Evolutionary conservation across 106 monocot genomes (phyloP), one percentile per base, ranked within the genome.

Genomic region (Posidonia australis): DNA sequence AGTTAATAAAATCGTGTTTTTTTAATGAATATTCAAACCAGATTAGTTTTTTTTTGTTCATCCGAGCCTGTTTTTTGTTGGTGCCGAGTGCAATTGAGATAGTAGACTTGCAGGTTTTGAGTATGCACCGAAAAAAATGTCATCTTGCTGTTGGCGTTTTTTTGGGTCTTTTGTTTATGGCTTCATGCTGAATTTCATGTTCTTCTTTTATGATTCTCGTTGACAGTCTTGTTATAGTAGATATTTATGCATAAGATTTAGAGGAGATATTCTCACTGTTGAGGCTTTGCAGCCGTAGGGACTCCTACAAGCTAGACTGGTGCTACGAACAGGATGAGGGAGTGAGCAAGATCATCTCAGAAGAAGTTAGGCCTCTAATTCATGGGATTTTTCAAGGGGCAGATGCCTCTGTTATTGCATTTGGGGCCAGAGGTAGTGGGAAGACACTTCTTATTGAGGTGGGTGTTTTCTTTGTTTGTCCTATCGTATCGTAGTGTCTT

Each of bases 381-480:
- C 19, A 63, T n/a, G 74, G 51, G n/a, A 31, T 77, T 27, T 46
- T 79, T 41, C 48, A 62, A 44, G 84, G 84, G 1, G 9, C 16
- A 12, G 82, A 82, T 70, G 64, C 65, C 10, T 73, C 84, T 62
- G 81, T 88, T 72, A 53, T 89, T 67, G 71, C 81, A 61, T 89
- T 75, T 65, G 84, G 88, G 56, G 79, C 84, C 32, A 77, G 59
- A 44, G 77, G 80, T 51, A 79, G 79, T 74, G 88, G 81, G 18
- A 89, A 89, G 68, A 77, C 79, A n/a, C 71, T 65, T 51, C 32
- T 82, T n/a, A 77, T 81, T 57, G 70, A 81, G 69, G 84, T 84
- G 45, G 9, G 29, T 9, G 25, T 61, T 29, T 1, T 16, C 9
- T 17, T 63, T 55, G 23, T 19, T 60, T 2, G 30, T 5, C n/a